Evolutionary conservation across 1,284 basidiomycete genomes (phyloP), one percentile per base, ranked within the genome.

Genomic region (Bothia castanella): DNA sequence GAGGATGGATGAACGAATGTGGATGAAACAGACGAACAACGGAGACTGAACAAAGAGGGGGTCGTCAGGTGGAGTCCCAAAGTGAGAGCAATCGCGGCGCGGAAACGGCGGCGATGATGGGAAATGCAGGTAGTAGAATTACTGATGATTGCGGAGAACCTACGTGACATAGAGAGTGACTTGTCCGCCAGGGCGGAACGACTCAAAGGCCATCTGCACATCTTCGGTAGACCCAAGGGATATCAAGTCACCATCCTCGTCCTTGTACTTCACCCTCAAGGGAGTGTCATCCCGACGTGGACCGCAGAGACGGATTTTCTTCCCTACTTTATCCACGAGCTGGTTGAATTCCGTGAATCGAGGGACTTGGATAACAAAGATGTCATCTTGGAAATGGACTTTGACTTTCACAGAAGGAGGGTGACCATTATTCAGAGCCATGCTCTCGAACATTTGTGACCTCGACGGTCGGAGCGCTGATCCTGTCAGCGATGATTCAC

Each of bases 221-320:
- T 94, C 92, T 65, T 94, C 92, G 42, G 89, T 92, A 44, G 88
- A 91, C 27, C 85, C 86, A 54, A 94, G 77, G 34, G 83, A 85
- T 42, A 95, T 82, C 76, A 89, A 75, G 66, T 94, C 92, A n/a
- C 89, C 90, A 60, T 94, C 91, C 65, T 94, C 92, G 69, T 95
- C 92, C 67, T 78, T 83, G 69, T 94, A 95, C 68, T 90, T 92
- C 57, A 95, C 83, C 45, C 89, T 83, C 59, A 95, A 70, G 0
- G 88, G 86, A 21, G 81, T 79, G 64, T 87, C 83, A 36, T 85
- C 83, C 34, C 88, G 74, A 48, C 84, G 76, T 4, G 84, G 85
- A 20, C 91, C 89, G 65, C 92, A 94, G 17, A 94, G 74, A 20
- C 90, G 80, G 58, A 97, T 91, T 79, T 98, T 98, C 72, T 87